phyloP scores from a whole-genome alignment of 441 rosid species.

The Euphorbia celastroides region DNA sequence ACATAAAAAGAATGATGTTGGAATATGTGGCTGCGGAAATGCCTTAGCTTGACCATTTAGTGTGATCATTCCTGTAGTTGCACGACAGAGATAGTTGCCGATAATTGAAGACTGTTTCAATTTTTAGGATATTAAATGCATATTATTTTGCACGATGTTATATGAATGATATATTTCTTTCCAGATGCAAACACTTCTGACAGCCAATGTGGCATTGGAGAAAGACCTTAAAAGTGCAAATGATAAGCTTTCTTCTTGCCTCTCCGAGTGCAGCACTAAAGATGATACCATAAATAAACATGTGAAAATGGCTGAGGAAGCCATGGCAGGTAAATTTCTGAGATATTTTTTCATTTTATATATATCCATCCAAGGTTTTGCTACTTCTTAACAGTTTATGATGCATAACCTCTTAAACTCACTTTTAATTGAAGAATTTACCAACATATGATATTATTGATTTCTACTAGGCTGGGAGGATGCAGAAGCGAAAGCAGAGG shows the following conservation, averaged over 20 bases:
- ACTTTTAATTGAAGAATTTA: not conserved
- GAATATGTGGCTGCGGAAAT: not conserved
- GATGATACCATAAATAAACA: slow-evolving; percentile 44
- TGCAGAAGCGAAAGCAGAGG: slow-evolving; percentile 46
- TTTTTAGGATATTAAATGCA: not conserved
- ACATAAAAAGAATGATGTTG: not conserved
- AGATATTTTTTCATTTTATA: not conserved
- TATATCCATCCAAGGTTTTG: not conserved
- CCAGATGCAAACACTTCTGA: slow-evolving; percentile 40
- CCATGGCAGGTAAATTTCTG: slow-evolving; percentile 42
- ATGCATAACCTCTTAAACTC: slow-evolving; percentile 1
- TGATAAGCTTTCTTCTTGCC: slow-evolving; percentile 50
- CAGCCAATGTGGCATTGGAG: slow-evolving; percentile 50
- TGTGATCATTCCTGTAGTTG: slow-evolving; percentile 2
- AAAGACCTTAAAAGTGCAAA: slow-evolving; percentile 39
- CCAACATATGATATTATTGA: slow-evolving; percentile 10
- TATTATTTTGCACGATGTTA: not conserved
- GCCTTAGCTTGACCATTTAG: not conserved
- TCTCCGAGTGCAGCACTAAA: slow-evolving; percentile 41
- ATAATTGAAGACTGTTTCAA: not conserved
- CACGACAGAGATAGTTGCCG: not conserved
- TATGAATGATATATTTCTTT: slow-evolving; percentile 2
- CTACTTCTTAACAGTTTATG: not conserved
- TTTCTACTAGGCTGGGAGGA: slow-evolving; percentile 48
- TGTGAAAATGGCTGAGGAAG: slow-evolving; percentile 48